Evolutionary conservation across 1,284 basidiomycete genomes (phyloP), one percentile per base, ranked within the genome.

Genomic region (Agroathelia rolfsii): DNA sequence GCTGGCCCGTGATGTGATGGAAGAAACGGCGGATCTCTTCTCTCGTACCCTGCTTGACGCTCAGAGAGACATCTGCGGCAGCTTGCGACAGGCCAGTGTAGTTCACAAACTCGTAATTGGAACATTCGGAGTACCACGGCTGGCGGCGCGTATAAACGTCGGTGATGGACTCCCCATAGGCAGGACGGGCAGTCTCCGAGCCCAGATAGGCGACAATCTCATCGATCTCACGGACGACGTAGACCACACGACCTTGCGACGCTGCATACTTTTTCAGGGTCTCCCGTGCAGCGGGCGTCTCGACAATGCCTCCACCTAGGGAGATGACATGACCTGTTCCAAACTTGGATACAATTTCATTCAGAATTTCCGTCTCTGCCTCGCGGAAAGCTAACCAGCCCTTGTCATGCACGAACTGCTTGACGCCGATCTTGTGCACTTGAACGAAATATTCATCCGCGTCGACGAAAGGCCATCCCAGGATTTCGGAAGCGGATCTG

Each of bases 291-390:
- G 67, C 72, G 5, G 77, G 68, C 0, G 79, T 86, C 60, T 98
- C 95, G 26, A 97, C 87, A 33, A 98, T 79, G 0, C 94, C 93
- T 4, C 95, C 95, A 8, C 95, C 94, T n/a, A 97, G 76, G 39
- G 85, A 88, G 49, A 95, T 73, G 33, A 95, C 68, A 52, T 87
- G 74, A 3, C 75, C 73, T 14, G 68, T 67, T 2, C 62, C 49
- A 42, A 76, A 66, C 13, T 68, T 60, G 16, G 57, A 51, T 10
- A 90, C 60, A 19, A 92, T 64, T 15, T 76, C 67, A 12, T 67
- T 55, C 4, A 92, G 63, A 21, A 74, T 58, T 20, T 64, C 61
- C 0, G 65, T 62, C 51, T 84, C 79, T 1, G 66, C 69, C 14
- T 55, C 55, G 15, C 87, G 76, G 68, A 92, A 92, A 3, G 72